Evolutionary conservation across 139 green algal genomes (phyloP).

Genomic region (Bryopsis sp.): DNA sequence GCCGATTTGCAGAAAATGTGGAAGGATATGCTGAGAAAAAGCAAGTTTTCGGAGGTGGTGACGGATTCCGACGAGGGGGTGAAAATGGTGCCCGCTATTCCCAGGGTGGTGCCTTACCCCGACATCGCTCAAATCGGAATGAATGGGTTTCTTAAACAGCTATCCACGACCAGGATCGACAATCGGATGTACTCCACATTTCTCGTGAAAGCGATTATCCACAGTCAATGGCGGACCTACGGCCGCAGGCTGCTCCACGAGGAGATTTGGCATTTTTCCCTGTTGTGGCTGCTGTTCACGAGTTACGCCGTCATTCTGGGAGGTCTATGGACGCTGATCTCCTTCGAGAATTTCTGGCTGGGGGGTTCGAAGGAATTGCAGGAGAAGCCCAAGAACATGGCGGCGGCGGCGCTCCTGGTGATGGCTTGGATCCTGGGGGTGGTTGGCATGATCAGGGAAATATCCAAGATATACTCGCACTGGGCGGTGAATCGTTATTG

Average conservation of each 20-base stretch:
- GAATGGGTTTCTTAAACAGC: constrained; percentile 2
- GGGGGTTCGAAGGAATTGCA: no score
- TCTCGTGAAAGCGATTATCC: background rate
- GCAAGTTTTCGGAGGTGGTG: background rate
- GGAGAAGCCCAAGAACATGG: no score
- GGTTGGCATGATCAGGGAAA: no score
- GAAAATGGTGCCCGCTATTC: constrained; percentile 3
- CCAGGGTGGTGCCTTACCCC: constrained; percentile 14
- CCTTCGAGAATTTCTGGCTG: no score
- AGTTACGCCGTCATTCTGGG: no score
- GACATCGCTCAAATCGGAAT: constrained; percentile 9
- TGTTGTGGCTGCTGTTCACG: constrained; percentile 5
- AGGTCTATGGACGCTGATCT: no score
- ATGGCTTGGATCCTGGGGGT: no score
- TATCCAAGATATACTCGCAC: no score
- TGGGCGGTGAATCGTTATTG: no score
- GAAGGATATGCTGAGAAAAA: background rate
- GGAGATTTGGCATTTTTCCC: constrained; percentile 9
- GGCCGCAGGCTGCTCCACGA: constrained; percentile 5
- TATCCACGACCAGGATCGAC: background rate
- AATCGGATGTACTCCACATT: constrained; percentile 3
- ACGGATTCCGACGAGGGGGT: no score
- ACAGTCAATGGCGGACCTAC: constrained; percentile 11
- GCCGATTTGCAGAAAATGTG: background rate
- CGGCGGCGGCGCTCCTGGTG: no score